phyloP scores from a whole-genome alignment of 441 rosid genomes.

The Theobroma grandiflorum region DNA sequence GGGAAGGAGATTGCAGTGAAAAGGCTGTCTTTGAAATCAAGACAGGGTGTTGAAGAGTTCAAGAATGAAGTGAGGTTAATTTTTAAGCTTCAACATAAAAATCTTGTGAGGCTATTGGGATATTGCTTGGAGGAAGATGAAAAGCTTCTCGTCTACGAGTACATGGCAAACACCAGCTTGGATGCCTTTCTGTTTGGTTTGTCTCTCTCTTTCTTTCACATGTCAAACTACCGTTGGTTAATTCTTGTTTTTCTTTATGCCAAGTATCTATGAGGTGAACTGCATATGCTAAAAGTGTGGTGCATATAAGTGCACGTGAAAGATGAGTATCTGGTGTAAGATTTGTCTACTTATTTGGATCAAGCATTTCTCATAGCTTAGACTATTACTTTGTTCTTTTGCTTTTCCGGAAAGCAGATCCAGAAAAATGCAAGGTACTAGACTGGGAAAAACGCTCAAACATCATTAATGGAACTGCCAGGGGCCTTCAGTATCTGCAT shows the following conservation, averaged over 20 bases:
- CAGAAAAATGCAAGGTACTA: slow-evolving; percentile 20
- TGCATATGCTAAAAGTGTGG: neutral
- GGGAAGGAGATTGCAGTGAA: slow-evolving; percentile 61
- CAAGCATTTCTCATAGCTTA: neutral
- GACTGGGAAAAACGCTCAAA: slow-evolving; percentile 41
- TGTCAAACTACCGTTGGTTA: neutral
- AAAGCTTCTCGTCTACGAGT: slow-evolving; percentile 64
- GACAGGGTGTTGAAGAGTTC: slow-evolving; percentile 65
- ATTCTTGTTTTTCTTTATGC: neutral
- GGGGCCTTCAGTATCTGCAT: slow-evolving; percentile 56
- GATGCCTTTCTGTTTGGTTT: slow-evolving; percentile 54
- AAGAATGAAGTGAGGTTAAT: slow-evolving; percentile 59
- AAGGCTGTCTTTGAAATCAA: slow-evolving; percentile 58
- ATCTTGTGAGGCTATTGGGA: slow-evolving; percentile 62
- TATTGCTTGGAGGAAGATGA: slow-evolving; percentile 57
- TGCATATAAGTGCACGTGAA: neutral
- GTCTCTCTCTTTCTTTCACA: slow-evolving; percentile 7
- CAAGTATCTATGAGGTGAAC: neutral
- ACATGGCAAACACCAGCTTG: slow-evolving; percentile 56
- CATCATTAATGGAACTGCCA: slow-evolving; percentile 54
- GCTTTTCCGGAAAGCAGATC: slow-evolving; percentile 17
- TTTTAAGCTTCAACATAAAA: slow-evolving; percentile 63
- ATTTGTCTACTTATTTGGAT: neutral
- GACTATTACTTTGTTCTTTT: neutral
- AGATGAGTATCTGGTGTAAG: neutral